Conservation (phyloP, 495 filamentous ascomycete species). For the Daldinia caldariorum region DNA sequence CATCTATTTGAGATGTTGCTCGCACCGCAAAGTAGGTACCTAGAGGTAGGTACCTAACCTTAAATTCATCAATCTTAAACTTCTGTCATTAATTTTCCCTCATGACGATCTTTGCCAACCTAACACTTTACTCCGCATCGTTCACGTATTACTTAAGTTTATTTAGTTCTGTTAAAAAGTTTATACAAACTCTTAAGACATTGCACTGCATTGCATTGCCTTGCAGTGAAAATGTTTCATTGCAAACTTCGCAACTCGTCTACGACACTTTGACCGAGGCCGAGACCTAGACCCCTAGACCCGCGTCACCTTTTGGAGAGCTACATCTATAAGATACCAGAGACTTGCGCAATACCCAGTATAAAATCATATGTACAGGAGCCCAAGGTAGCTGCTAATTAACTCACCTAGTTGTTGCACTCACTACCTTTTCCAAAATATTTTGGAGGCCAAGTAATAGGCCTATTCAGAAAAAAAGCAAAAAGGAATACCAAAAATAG, state of each 20-base stretch:
- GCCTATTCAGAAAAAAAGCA: neutral
- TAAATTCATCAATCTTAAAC: conserved; percentile 20
- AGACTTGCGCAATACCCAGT: neutral
- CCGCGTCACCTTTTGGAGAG: conserved; percentile 9
- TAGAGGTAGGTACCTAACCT: conserved; percentile 19
- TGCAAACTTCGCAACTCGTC: conserved; percentile 13
- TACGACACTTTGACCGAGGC: conserved; percentile 23
- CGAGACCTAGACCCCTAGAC: conserved; percentile 32
- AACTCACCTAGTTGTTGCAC: neutral
- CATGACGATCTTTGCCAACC: conserved; percentile 11
- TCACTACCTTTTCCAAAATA: neutral
- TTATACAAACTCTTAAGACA: neutral
- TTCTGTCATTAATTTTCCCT: conserved; percentile 18
- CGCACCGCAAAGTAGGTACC: conserved; percentile 5
- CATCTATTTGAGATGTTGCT: conserved; percentile 18
- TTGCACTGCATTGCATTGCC: too few relatives aligned
- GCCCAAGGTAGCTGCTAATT: neutral
- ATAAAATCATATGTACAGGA: neutral
- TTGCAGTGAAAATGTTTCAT: conserved; percentile 22
- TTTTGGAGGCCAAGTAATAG: neutral
- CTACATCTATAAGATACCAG: neutral
- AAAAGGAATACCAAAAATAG: too few relatives aligned
- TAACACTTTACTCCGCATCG: conserved; percentile 8
- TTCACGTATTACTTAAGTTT: neutral
- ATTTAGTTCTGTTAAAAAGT: neutral